phyloP scores from a whole-genome alignment of 768 basidiomycete genomes.

The Lactarius sp. region DNA sequence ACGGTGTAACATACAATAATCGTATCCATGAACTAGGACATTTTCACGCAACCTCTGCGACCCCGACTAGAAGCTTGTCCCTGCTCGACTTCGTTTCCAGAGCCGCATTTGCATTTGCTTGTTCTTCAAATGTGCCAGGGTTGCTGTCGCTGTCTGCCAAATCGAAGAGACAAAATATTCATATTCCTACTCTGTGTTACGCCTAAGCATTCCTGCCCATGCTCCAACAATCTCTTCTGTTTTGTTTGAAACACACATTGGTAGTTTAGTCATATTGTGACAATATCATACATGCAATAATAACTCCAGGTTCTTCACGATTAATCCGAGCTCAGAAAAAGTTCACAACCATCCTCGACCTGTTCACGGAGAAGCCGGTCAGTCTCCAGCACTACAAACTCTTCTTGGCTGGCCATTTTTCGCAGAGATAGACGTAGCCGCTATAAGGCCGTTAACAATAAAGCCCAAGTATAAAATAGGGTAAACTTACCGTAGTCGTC shows the following conservation, averaged over 20 bases:
- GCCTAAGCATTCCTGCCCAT: background rate
- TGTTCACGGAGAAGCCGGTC: slow-evolving; percentile 46
- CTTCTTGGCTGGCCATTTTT: slow-evolving; percentile 29
- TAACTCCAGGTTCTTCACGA: background rate
- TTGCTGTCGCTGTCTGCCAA: no score
- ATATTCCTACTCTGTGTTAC: no score
- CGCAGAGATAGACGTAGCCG: slow-evolving; percentile 36
- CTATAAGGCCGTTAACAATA: slow-evolving; percentile 31
- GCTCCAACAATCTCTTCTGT: background rate
- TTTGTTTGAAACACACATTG: background rate
- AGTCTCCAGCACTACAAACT: slow-evolving; percentile 39
- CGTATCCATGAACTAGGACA: no score
- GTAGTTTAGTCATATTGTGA: background rate
- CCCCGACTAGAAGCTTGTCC: no score
- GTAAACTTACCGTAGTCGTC: slow-evolving; percentile 16
- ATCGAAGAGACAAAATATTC: no score
- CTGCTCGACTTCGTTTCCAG: no score
- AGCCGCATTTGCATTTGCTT: no score
- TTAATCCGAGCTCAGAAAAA: slow-evolving; percentile 14
- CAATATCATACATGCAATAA: background rate
- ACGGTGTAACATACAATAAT: no score
- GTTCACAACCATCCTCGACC: slow-evolving; percentile 47
- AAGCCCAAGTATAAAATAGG: slow-evolving; percentile 28
- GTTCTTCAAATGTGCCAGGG: no score
- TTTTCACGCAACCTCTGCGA: no score